Evolutionary conservation across 2,329 filamentous ascomycete genomes (phyloP).

Genomic region (Pseudofabraea citricarpa): DNA sequence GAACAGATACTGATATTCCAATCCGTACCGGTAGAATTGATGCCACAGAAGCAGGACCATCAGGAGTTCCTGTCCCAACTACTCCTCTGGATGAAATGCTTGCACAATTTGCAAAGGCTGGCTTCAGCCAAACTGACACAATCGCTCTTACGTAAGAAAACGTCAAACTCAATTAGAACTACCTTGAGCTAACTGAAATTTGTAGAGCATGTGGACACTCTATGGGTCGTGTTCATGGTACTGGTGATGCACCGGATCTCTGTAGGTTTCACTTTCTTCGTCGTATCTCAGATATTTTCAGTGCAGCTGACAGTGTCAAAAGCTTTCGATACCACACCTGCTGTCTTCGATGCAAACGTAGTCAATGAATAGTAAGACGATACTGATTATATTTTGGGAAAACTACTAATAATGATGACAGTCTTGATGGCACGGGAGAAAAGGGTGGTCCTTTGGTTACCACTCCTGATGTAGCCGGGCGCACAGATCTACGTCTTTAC

Average conservation of each 20-base stretch:
- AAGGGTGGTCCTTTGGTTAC: slow-evolving; percentile 39
- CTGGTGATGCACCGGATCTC: no score
- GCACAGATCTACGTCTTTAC: slow-evolving; percentile 12
- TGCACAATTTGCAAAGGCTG: slow-evolving; percentile 50
- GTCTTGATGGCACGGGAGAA: slow-evolving; percentile 41
- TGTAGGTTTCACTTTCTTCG: no score
- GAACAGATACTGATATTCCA: background rate
- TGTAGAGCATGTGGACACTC: slow-evolving; percentile 16
- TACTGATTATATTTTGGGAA: no score
- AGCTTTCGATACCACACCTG: slow-evolving; percentile 38
- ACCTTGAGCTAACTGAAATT: background rate
- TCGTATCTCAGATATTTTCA: no score
- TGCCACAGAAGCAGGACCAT: slow-evolving; percentile 39
- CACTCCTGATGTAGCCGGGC: slow-evolving; percentile 3
- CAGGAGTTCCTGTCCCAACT: slow-evolving; percentile 50
- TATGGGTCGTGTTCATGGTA: slow-evolving; percentile 12
- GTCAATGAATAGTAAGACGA: slow-evolving; percentile 33
- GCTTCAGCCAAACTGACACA: slow-evolving; percentile 50
- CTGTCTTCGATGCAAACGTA: slow-evolving; percentile 48
- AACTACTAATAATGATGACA: slow-evolving; percentile 30
- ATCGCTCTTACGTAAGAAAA: slow-evolving; percentile 37
- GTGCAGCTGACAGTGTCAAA: no score
- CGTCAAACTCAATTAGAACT: background rate
- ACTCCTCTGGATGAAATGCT: slow-evolving; percentile 45
- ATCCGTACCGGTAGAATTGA: slow-evolving; percentile 41